Evolutionary conservation across 169 alveolate species (phyloP), one percentile per base, ranked within the genome.

Genomic region (Eimeria brunetti): DNA sequence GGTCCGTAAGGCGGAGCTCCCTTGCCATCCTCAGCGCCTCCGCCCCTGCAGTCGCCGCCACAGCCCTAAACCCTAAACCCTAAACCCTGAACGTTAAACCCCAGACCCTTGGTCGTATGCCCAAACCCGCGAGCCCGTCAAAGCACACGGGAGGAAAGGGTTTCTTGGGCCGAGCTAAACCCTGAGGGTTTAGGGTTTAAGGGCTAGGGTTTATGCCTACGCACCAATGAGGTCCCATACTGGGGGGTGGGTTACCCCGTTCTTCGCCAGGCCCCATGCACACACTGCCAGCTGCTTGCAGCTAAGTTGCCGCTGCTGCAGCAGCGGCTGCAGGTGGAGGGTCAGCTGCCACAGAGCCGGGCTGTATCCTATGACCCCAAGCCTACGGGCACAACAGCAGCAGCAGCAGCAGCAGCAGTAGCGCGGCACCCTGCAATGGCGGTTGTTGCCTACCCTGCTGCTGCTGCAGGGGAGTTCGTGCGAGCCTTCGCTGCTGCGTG

Each of bases 341-440:
- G 92, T 46, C 56, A 91, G 92, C 53, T 41, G 67, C 95, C 95
- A 91, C 41, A 91, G 86, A n/a, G 95, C 86, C 1, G 95, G 95
- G 58, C 91, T 46, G 41, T 91, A 67, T 8, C 88, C 86, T 9
- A 91, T 36, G 46, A 91, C 95, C 0, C 78, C 95, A 38, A 80
- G 76, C 58, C 95, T 91, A 64, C 20, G 22, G 44, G 30, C 38
- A 18, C 90, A 81, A 36, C 89, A 24, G 73, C 67, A 46, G 46
- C 46, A 53, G 27, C n/a, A 36, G 91, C 27, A 33, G 71, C 80
- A 56, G 64, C 51, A 36, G 53, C 81, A n/a, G 38, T 64, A 11
- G 24, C 38, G 33, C 14, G 3, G 38, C 64, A 44, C 14, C 4
- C 8, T 38, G 58, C 64, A 76, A 2, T 41, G 30, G 86, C 62